Base-by-base conservation (phyloP, 768 basidiomycete genomes). In the Pleurotus eryngii region DNA sequence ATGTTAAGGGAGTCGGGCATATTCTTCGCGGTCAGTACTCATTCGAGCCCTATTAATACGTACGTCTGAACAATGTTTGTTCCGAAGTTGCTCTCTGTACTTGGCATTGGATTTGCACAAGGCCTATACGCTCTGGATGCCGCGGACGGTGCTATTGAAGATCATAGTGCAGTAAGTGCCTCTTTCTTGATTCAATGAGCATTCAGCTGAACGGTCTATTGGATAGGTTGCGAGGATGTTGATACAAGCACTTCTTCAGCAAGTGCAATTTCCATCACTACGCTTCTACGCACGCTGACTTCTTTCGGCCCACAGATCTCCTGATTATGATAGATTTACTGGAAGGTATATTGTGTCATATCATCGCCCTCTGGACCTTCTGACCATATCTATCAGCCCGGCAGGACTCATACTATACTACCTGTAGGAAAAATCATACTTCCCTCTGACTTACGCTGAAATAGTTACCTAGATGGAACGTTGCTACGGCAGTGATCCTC, bases 1-100 rank as follows among this genome's bases (percentile, higher is more conserved):
- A 98, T 98, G 95, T 72, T 98, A 60, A 87, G 89, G 66, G 94
- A 98, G 71, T 95, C 92, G 17, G 87, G 91, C 3, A 86, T 97
- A 48, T 95, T 95, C 75, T 94, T 95, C 70, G 89, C 89, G 51
- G 89, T 95, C 63, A 39, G 80, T 71, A 78, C 66, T 53, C 2
- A 38, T 50, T 17, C 22, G 26, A 12, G 12, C 18, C 37, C 20
- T 37, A 37, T 49, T 35, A 35, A 27, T 6, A 49, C 14, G 42
- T 49, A 9, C 42, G 43, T 9, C 39, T 56, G 48, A 58, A 17
- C 47, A 22, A 56, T 22, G 8, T 26, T 22, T 17, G n/a, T 14
- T 59, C 4, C 43, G 2, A 61, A 94, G 92, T 74, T 94, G 35
- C 74, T 96, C 12, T 91, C 88, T 9, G 80, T 98, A 22, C 80